Conservation (phyloP, 192 early-diverging fungal species). For the Podila minutissima region DNA sequence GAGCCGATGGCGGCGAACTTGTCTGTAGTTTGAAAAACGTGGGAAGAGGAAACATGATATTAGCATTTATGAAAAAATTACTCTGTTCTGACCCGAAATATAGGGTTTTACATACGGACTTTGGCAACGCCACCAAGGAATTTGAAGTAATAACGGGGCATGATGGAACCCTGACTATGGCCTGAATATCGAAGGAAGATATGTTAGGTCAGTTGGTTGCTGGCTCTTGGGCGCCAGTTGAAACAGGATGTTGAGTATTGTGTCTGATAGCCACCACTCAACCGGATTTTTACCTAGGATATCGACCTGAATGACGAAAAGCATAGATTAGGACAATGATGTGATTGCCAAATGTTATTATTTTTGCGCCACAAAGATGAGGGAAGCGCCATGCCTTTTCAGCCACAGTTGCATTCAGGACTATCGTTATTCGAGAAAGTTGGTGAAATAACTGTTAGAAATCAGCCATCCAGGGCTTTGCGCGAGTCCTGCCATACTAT, state of each 20-base stretch:
- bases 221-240: too few relatives aligned
- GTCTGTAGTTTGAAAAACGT: background rate
- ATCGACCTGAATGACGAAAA: conserved; percentile 7
- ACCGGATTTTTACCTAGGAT: conserved; percentile 2
- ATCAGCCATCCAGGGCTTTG: background rate
- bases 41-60: background rate
- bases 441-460: too few relatives aligned
- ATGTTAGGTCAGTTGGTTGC: background rate
- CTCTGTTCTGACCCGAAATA: too few relatives aligned
- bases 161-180: background rate
- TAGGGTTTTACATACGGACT: background rate
- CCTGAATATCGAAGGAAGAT: too few relatives aligned
- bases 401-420: background rate
- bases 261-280: too few relatives aligned
- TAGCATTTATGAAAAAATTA: too few relatives aligned
- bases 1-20: conserved; percentile 19
- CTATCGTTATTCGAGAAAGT: background rate
- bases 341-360: too few relatives aligned
- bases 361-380: too few relatives aligned
- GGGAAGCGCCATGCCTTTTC: too few relatives aligned
- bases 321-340: background rate
- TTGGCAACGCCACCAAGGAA: conserved; percentile 18
- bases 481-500: background rate
- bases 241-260: background rate
- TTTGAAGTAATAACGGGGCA: conserved; percentile 28